These are phyloP conservation scores for Smittium mucronatum DNA, from an alignment of 371 early-diverging fungal genomes.

Conservation along the genomic window DNA sequence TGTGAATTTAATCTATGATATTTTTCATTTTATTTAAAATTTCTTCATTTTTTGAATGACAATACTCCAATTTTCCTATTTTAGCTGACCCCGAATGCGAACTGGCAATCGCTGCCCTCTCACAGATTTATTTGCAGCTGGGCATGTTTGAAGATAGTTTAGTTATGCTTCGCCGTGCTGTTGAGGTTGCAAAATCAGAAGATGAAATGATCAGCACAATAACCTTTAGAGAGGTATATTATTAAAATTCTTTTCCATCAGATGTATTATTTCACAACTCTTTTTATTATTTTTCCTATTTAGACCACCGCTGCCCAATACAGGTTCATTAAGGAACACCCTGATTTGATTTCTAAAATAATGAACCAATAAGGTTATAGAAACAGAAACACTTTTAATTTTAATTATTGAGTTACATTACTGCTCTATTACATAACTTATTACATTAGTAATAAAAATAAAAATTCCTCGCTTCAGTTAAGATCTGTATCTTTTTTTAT, in stretches of 20 bases:
- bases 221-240: slow-evolving; percentile 35
- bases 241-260: background rate
- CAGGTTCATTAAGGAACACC: slow-evolving; percentile 35
- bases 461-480: too few species aligned
- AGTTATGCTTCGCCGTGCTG: slow-evolving; percentile 65
- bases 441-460: too few species aligned
- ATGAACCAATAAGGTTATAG: too few species aligned
- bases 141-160: slow-evolving; percentile 76
- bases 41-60: background rate
- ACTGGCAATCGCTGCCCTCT: slow-evolving; percentile 82
- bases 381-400: too few species aligned
- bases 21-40: background rate
- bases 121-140: slow-evolving; percentile 76
- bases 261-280: background rate
- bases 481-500: too few species aligned
- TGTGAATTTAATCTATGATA: background rate
- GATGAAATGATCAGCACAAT: slow-evolving; percentile 78
- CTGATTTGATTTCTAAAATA: slow-evolving; percentile 30
- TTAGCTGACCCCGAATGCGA: slow-evolving; percentile 83
- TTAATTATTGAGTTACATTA: too few species aligned
- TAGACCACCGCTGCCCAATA: slow-evolving; percentile 34
- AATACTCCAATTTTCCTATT: background rate
- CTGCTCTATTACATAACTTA: too few species aligned
- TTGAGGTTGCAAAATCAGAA: slow-evolving; percentile 75
- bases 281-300: background rate